Base-by-base conservation (phyloP, 2,329 filamentous ascomycete genomes). In the Colletotrichum phormii region DNA sequence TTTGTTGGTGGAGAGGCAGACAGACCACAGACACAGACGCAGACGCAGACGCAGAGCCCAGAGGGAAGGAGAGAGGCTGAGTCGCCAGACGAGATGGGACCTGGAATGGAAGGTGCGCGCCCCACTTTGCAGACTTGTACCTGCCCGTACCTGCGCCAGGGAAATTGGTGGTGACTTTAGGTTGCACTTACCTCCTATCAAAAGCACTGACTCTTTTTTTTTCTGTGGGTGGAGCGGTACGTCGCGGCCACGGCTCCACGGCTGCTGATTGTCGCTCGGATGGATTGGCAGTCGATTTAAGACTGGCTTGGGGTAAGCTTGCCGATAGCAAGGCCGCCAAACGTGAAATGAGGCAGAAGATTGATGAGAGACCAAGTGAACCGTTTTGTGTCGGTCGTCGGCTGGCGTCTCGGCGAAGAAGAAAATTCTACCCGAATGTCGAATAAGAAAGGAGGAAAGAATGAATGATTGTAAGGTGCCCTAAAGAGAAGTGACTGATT, bases 181-280 rank as follows among this genome's bases (percentile, higher is more conserved):
- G 66, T 63, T 64, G 66, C 60, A 65, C 70, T 61, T 64, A 72
- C 70, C 70, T 72, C 59, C 66, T 72, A 70, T 72, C 66, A 73
- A 55, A 49, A 62, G 71, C 71, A 71, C 61, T 65, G 71, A 65
- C 67, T 24, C 31, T 59, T 69, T 60, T 33, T 54, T 72, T 63
- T 33, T 15, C n/a, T 12, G 61, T 31, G 26, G 51, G 42, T n/a
- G 42, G 18, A n/a, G 42, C 42, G 42, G 42, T 49, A 18, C 15
- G 42, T 49, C 49, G 49, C 33, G 58, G 33, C 29, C 33, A 53
- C 51, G 62, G 51, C 51, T 63, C 54, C 64, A 46, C 57, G 57
- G 65, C 46, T 71, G 42, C 46, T 59, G 55, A 35, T 65, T 37
- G 61, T 64, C 15, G 33, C 33, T 73, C 61, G 55, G 61, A 58